A percentile compares a stretch with the other conserved stretches of the same genome.
Evolutionary conservation across 75 land plant genomes (phyloP).

Genomic region (Azolla pinnata): DNA sequence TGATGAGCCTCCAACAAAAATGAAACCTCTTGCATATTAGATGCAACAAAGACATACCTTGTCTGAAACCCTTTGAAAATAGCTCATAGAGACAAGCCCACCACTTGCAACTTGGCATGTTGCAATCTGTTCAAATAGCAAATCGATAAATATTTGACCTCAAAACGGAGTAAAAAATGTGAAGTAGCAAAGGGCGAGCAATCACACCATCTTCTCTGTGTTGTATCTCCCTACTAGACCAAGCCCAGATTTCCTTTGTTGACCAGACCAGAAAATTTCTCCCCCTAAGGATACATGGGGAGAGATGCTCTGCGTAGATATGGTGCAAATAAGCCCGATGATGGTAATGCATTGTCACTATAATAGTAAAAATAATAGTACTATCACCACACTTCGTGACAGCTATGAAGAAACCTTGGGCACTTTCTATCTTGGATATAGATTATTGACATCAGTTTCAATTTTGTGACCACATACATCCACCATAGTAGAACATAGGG

Average conservation of each 20-base stretch:
- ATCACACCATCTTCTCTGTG: constrained; percentile 78
- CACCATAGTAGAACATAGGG: neutral
- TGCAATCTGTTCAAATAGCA: constrained; percentile 87
- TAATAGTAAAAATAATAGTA: too few relatives aligned
- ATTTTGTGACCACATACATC: too few relatives aligned
- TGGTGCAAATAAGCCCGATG: too few relatives aligned
- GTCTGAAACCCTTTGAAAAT: constrained; percentile 95
- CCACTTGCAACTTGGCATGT: constrained; percentile 92
- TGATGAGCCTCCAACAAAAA: neutral
- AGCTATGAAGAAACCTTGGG: too few relatives aligned
- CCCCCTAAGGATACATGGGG: constrained; percentile 81
- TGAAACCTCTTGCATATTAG: too few relatives aligned
- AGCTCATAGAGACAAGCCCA: constrained; percentile 82
- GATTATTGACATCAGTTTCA: too few relatives aligned
- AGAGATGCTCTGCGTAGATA: constrained; percentile 78
- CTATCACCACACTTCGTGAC: too few relatives aligned
- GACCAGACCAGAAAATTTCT: constrained; percentile 96
- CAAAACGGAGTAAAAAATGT: constrained; percentile 1
- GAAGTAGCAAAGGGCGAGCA: neutral
- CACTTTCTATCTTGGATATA: too few relatives aligned
- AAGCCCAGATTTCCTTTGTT: constrained; percentile 88
- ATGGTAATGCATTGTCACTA: too few relatives aligned
- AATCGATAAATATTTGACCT: neutral
- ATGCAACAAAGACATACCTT: constrained; percentile 60
- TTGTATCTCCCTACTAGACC: constrained; percentile 90